Percentiles rank a stretch among this genome's conserved stretches.
Evolutionary conservation across 2,329 filamentous ascomycete species (phyloP).

Genomic region (Trichophyton simii): DNA sequence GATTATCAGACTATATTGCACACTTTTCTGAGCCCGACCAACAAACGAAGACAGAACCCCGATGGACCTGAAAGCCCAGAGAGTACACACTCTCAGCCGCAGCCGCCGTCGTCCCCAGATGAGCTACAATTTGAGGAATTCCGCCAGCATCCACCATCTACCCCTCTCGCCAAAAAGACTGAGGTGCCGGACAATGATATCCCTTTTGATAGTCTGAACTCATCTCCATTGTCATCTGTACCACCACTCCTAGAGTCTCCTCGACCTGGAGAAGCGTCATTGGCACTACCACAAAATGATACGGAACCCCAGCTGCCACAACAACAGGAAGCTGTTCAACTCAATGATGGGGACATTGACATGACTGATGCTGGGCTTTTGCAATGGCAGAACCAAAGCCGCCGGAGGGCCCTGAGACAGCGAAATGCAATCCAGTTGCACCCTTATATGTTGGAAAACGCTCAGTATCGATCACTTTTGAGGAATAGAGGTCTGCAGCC

Average conservation of each 20-base stretch:
- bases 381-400: not conserved
- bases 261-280: not conserved
- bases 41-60: not conserved
- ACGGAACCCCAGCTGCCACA: not conserved
- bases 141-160: slow-evolving; percentile 2
- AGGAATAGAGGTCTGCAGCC: slow-evolving; percentile 33
- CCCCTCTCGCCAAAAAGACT: slow-evolving; percentile 4
- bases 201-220: slow-evolving; percentile 13
- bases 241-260: slow-evolving; percentile 15
- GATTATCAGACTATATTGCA: not conserved
- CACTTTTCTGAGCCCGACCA: not conserved
- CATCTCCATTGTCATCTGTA: slow-evolving; percentile 28
- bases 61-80: not conserved
- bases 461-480: slow-evolving; percentile 32
- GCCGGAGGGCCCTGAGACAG: slow-evolving; percentile 27
- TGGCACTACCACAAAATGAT: not conserved
- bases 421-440: slow-evolving; percentile 39
- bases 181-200: not conserved
- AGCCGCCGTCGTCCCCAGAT: slow-evolving; percentile 25
- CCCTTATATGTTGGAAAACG: slow-evolving; percentile 36
- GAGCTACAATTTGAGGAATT: slow-evolving; percentile 24
- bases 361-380: not conserved
- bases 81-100: not conserved
- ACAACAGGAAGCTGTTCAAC: not conserved
- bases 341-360: not conserved